phyloP scores from a whole-genome alignment of 2,329 filamentous ascomycete genomes.

The Anthostomella pinea region DNA sequence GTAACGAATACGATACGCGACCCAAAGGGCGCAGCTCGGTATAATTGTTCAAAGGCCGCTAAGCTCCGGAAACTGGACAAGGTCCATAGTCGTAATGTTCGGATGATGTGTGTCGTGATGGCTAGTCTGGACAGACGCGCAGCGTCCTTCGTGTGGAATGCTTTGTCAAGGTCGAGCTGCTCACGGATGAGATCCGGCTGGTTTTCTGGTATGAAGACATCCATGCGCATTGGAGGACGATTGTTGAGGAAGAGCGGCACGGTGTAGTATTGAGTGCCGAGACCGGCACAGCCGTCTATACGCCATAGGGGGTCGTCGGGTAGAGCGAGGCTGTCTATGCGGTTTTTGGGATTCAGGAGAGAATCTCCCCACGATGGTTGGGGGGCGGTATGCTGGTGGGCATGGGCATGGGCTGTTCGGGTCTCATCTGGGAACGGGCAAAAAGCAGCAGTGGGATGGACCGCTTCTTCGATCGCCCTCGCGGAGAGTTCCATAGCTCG shows the following conservation, averaged over 20 bases:
- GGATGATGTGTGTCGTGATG: slow-evolving; percentile 52
- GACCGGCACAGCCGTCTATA: slow-evolving; percentile 55
- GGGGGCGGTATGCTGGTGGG: background rate
- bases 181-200: slow-evolving; percentile 40
- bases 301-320: slow-evolving; percentile 49
- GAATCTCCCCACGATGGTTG: slow-evolving; percentile 44
- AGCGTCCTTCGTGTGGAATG: slow-evolving; percentile 55
- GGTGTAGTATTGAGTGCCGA: slow-evolving; percentile 57
- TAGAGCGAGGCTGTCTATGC: slow-evolving; percentile 53
- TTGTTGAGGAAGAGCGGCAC: slow-evolving; percentile 49
- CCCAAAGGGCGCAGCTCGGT: slow-evolving; percentile 52
- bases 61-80: slow-evolving; percentile 30
- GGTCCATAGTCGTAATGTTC: slow-evolving; percentile 53
- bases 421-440: slow-evolving; percentile 11
- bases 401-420: slow-evolving; percentile 5
- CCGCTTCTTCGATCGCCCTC: slow-evolving; percentile 51
- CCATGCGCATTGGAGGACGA: slow-evolving; percentile 51
- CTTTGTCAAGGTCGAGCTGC: slow-evolving; percentile 47
- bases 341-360: slow-evolving; percentile 57
- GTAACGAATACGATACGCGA: slow-evolving; percentile 54
- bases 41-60: slow-evolving; percentile 34
- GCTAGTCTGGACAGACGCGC: slow-evolving; percentile 46
- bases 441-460: slow-evolving; percentile 58
- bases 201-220: slow-evolving; percentile 57
- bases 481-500: slow-evolving; percentile 52